A percentile compares a stretch with the other conserved stretches of the same genome.
Evolutionary conservation across 805 yeast genomes (phyloP).

Genomic region (Blastobotrys peoriensis): DNA sequence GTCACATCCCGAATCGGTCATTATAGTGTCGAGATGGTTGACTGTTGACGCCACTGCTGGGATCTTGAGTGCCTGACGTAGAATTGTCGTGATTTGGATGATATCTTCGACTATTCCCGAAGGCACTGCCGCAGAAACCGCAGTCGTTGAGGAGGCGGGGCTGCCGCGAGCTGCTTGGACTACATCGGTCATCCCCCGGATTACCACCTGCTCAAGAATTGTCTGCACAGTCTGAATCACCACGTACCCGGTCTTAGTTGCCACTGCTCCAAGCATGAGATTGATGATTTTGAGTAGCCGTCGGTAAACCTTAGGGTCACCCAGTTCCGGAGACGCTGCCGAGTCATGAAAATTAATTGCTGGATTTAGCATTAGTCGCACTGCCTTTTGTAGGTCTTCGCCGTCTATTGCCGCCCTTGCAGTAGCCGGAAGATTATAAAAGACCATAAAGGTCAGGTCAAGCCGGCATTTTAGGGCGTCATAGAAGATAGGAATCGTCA

Average conservation of each 20-base stretch:
- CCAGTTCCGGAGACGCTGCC: constrained; percentile 38
- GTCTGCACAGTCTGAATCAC: constrained; percentile 29
- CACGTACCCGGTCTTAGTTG: constrained; percentile 15
- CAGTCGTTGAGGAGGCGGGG: constrained; percentile 39
- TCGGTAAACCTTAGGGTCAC: constrained; percentile 18
- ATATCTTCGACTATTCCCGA: constrained; percentile 49
- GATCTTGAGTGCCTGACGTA: constrained; percentile 47
- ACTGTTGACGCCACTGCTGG: constrained; percentile 17
- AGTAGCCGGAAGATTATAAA: constrained; percentile 11
- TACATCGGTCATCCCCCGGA: constrained; percentile 58
- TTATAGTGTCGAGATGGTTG: constrained; percentile 43
- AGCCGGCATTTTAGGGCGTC: constrained; percentile 56
- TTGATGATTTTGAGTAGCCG: constrained; percentile 23
- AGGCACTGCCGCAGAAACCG: constrained; percentile 29
- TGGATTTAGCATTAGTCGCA: constrained; percentile 25
- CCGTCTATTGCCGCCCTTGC: constrained; percentile 23
- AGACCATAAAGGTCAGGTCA: constrained; percentile 56
- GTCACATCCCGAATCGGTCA: constrained; percentile 55
- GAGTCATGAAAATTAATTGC: constrained; percentile 33
- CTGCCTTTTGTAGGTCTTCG: constrained; percentile 31
- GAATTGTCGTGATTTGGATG: constrained; percentile 54
- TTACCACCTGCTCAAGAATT: constrained; percentile 54
- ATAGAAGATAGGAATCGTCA: constrained; percentile 41
- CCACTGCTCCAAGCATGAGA: constrained; percentile 16
- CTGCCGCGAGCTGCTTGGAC: constrained; percentile 55